phyloP scores from a whole-genome alignment of 805 yeast genomes.

The Kazachstania kunashirensis region DNA sequence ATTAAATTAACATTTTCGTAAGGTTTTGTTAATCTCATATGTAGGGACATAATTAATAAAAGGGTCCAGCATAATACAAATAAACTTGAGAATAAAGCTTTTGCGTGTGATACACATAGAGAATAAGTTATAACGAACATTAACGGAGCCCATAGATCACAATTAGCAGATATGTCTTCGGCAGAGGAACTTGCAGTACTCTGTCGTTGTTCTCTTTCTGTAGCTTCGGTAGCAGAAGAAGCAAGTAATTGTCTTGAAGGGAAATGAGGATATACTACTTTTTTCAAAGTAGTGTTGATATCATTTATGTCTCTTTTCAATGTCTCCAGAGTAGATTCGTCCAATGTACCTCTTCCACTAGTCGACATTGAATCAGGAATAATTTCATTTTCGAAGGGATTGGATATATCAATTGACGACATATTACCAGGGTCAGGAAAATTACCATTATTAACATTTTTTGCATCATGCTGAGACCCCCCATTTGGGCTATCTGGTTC shows the following conservation, averaged over 20 bases:
- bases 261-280: constrained; percentile 29
- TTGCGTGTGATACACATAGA: constrained; percentile 25
- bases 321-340: constrained; percentile 24
- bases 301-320: constrained; percentile 25
- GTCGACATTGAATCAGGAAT: not conserved
- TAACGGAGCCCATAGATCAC: constrained; percentile 32
- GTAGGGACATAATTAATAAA: constrained; percentile 23
- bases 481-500: constrained; percentile 13
- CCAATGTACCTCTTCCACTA: constrained; percentile 26
- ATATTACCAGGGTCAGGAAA: not conserved
- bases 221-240: constrained; percentile 2
- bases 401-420: not conserved
- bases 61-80: constrained; percentile 27
- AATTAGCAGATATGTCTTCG: constrained; percentile 11
- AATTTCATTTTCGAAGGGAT: constrained; percentile 3
- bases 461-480: not conserved
- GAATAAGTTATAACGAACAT: constrained; percentile 25
- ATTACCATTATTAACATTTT: not conserved
- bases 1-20: constrained; percentile 19
- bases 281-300: constrained; percentile 25
- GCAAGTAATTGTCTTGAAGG: constrained; percentile 11
- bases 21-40: constrained; percentile 23
- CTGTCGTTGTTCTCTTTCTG: not conserved
- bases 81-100: constrained; percentile 24
- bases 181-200: not conserved